Base-by-base conservation (phyloP, 495 filamentous ascomycete genomes). In the Podospora sp. region DNA sequence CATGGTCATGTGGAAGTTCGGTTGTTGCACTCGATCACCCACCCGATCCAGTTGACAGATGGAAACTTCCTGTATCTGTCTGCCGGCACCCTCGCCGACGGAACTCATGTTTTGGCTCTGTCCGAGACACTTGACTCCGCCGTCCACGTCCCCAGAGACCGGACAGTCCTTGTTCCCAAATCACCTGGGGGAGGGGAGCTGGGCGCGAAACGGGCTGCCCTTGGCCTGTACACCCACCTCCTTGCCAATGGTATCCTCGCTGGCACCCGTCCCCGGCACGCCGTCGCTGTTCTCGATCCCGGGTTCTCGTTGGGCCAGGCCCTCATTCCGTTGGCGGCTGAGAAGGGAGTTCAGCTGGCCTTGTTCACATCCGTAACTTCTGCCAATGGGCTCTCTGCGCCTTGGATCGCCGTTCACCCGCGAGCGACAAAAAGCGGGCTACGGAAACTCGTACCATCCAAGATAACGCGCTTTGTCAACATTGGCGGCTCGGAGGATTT, bases 291-390 rank as follows among this genome's bases (percentile, higher is more conserved):
- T 12, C 50, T 64, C 50, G 62, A 64, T 33, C 62, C 62, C 24
- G 62, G 62, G 2, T 64, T 53, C 26, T 55, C 62, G 0, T 49
- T 64, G 9, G 62, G 49, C 9, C 25, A 51, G 18, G 62, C 49
- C 22, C 20, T 64, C 26, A 29, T 29, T 9, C 50, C 24, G n/a
- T 25, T 55, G 6, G 49, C 62, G 16, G 62, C 62, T 0, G 62
- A 64, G 9, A 46, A 53, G 50, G 62, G 62, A 0, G 27, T 64
- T 22, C 49, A 64, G 25, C 18, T 64, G 49, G 27, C 52, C 2
- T 27, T 64, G 49, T 52, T 64, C 62, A 64, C 49, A 0, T 53
- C 46, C 62, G 55, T 35, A 33, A 62, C 56, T 59, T n/a, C 26
- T 33, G 12, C 60, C 33, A 11, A 2, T 26, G 21, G 21, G 7